These are phyloP conservation scores for Pezicula rhizophila DNA, from an alignment of 2,329 filamentous ascomycete species.

Conservation along the genomic window DNA sequence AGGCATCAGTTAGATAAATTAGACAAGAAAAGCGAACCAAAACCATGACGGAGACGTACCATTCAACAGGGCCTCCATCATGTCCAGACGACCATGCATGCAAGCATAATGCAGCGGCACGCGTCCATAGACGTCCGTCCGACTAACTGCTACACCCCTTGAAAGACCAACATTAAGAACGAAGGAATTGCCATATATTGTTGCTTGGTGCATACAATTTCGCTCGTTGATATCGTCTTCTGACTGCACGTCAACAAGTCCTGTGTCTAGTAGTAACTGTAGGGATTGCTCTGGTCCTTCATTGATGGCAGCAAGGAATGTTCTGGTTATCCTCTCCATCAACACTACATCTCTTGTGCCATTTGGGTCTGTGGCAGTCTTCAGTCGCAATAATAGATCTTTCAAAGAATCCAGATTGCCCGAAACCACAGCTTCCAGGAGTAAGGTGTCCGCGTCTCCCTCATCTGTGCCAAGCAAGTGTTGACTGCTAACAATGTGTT, in stretches of 20 bases:
- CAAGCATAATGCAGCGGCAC: constrained; percentile 94
- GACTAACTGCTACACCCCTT: constrained; percentile 67
- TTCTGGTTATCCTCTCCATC: constrained; percentile 75
- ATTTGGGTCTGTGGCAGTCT: constrained; percentile 44
- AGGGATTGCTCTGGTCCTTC: constrained; percentile 76
- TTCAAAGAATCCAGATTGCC: constrained; percentile 73
- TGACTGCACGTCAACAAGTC: constrained; percentile 80
- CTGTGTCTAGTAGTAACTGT: constrained; percentile 70
- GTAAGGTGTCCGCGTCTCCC: constrained; percentile 79
- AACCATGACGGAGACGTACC: constrained; percentile 34
- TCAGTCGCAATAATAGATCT: constrained; percentile 75
- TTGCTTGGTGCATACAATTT: constrained; percentile 94
- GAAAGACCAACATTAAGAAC: constrained; percentile 73
- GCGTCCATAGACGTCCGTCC: constrained; percentile 88
- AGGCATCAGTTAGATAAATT: constrained; percentile 6
- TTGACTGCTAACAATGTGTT: constrained; percentile 61
- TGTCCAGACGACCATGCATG: constrained; percentile 83
- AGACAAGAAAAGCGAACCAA: neutral
- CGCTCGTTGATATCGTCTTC: constrained; percentile 97
- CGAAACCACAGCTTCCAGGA: constrained; percentile 79
- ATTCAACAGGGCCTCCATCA: constrained; percentile 68
- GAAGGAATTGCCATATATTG: constrained; percentile 80
- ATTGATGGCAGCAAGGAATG: constrained; percentile 83
- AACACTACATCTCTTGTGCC: constrained; percentile 52
- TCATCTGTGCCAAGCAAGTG: constrained; percentile 72